Conservation (phyloP, 768 basidiomycete species). For the Nidula microcarpa region DNA sequence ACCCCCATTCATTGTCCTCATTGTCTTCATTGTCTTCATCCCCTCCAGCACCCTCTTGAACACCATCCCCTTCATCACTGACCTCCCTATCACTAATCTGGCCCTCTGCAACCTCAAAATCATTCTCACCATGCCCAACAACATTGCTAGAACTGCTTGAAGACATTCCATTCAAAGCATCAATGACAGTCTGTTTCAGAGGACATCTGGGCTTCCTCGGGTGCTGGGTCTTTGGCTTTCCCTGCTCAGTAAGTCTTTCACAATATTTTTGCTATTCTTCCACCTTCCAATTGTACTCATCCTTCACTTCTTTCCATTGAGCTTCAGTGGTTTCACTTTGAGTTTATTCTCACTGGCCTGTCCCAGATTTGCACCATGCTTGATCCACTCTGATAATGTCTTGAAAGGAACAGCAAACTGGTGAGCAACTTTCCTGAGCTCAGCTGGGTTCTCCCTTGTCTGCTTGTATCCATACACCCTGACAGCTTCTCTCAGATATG, state of each 20-base stretch:
- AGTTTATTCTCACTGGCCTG: slow-evolving; percentile 1
- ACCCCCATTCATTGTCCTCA: neutral
- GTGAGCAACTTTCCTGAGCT: neutral
- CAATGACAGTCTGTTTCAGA: no score
- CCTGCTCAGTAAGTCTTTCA: no score
- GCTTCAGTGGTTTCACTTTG: slow-evolving; percentile 3
- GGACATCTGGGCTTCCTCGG: no score
- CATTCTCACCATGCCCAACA: no score
- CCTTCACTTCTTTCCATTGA: neutral
- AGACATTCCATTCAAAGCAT: no score
- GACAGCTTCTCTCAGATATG: neutral
- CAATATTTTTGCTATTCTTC: no score
- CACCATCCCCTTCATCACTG: neutral
- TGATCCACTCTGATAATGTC: neutral
- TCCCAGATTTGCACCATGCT: neutral
- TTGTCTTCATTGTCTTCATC: neutral
- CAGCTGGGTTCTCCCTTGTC: neutral
- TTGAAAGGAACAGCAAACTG: neutral
- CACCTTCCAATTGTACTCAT: no score
- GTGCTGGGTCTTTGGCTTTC: no score
- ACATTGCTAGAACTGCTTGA: no score
- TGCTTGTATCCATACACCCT: neutral
- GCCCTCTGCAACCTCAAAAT: no score
- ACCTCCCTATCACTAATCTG: no score
- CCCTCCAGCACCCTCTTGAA: neutral